Percentiles rank a stretch among this genome's conserved stretches.
Conservation (phyloP, 306 rosid genomes). For the Cicer judaicum region DNA sequence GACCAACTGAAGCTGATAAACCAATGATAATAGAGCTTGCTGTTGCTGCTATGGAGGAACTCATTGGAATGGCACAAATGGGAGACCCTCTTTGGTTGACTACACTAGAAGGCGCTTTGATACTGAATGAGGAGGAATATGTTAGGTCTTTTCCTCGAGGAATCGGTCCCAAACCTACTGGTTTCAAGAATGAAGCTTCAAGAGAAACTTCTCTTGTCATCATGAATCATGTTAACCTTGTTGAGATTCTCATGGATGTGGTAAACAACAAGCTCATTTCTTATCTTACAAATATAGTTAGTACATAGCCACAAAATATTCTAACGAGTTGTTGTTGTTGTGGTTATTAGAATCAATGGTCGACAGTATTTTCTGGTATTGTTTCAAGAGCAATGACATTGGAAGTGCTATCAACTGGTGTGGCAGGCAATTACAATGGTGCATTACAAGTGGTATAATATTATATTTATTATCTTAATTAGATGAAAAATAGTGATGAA, state of each 20-base stretch:
- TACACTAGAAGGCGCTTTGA: slow-evolving; percentile 63
- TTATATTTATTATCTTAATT: not conserved
- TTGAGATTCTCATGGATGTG: slow-evolving; percentile 96
- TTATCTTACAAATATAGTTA: not conserved
- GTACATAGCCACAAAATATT: too few relatives aligned
- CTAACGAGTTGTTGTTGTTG: not conserved
- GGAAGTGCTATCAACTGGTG: slow-evolving; percentile 93
- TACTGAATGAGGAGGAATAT: slow-evolving; percentile 86
- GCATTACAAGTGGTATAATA: slow-evolving; percentile 91
- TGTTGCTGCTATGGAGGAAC: slow-evolving; percentile 95
- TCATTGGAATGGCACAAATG: slow-evolving; percentile 85
- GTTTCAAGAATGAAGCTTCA: slow-evolving; percentile 85
- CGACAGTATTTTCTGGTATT: slow-evolving; percentile 83
- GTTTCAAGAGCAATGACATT: slow-evolving; percentile 95
- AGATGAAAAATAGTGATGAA: not conserved
- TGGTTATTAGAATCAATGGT: slow-evolving; percentile 73
- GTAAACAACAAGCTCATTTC: slow-evolving; percentile 38
- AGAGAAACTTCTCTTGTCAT: slow-evolving; percentile 85
- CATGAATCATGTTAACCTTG: slow-evolving; percentile 90
- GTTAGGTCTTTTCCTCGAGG: slow-evolving; percentile 81
- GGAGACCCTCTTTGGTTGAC: slow-evolving; percentile 93
- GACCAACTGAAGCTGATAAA: slow-evolving; percentile 80
- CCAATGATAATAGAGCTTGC: slow-evolving; percentile 91
- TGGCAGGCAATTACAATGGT: slow-evolving; percentile 95
- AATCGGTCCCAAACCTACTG: slow-evolving; percentile 76